Base-by-base conservation (phyloP, 1,139 yeast species). In the Cylindricascospora bacillispora region DNA sequence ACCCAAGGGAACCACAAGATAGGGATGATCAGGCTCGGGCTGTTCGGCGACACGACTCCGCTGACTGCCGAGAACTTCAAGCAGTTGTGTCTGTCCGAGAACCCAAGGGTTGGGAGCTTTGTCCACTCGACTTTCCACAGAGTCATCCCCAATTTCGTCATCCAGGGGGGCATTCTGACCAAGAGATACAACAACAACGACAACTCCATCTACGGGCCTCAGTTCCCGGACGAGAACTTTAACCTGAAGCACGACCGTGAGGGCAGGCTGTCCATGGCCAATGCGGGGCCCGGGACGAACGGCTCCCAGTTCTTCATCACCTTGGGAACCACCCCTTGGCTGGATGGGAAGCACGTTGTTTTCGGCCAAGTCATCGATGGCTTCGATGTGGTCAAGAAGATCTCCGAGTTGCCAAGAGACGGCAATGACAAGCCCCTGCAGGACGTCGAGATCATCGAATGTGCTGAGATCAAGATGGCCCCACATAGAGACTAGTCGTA, bases 151-250 rank as follows among this genome's bases (percentile, higher is more conserved):
- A 65, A 67, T 36, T 79, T 79, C 59, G 76, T 79, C 82, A 70
- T 78, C 47, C 89, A 79, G 60, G 86, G 86, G 52, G 92, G 92
- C 57, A 82, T 75, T 56, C 72, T 75, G 62, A 72, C 77, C 53
- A 63, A 72, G 51, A 67, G 67, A 45, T 67, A 69, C 53, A 82
- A 82, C 43, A 68, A 73, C 34, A 89, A 89, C 43, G 89, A 89
- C 38, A 68, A 69, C 53, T 73, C 83, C 26, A 75, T 76, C 55
- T 77, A 72, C 57, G 89, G 86, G 35, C 65, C 63, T 46, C 66
- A 67, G 45, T 71, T 76, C 45, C 66, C 67, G 24, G 92, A 79
- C 54, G 89, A 79, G 57, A 76, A 75, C 60, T 79, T 79, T 47
- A 38, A 56, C 36, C 44, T 73, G 46, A 70, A 60, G 44, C 89